Base-by-base conservation (phyloP, 1,139 yeast genomes). In the Schwanniomyces etchellsii region DNA sequence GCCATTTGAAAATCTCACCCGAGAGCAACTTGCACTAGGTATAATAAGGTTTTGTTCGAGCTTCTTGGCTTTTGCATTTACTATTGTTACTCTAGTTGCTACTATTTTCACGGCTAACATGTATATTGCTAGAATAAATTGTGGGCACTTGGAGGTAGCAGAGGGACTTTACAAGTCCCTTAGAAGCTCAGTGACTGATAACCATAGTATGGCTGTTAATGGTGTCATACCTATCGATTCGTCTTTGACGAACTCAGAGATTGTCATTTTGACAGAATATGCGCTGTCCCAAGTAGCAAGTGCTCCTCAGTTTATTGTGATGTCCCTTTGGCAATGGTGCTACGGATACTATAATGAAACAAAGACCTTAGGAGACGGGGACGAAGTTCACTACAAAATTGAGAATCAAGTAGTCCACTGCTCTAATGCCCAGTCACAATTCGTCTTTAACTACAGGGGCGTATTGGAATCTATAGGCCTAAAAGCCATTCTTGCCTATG, bases 101-200 rank as follows among this genome's bases (percentile, higher is more conserved):
- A 58, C 70, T 0, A 28, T 45, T n/a, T 29, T 50, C 9, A 37
- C 53, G 3, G 39, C 42, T 5, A 30, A 27, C 0, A 41, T 64
- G 9, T 64, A 64, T 39, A 48, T 70, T 13, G 57, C 68, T 4
- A 46, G 64, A 24, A 50, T 76, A 26, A 64, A 67, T 42, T 72
- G 76, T 42, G 60, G 70, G 5, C 77, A 68, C 42, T 47, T 66
- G 4, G 75, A 72, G 35, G 70, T 76, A 7, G 64, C 77, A 0
- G 42, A 53, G 14, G 82, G 81, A 2, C 48, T 76, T 15, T 74
- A 72, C 44, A 54, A 64, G 24, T 62, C 73, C 3, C 51, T 75
- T 27, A 50, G 72, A 24, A 44, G 45, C 17, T 55, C 68, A 5
- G 72, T 62, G 15, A 37, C 58, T 2, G 34, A 43, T 11, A 36